Conservation (phyloP, 352 stramenopile genomes). For the Phytophthora podocarpi region DNA sequence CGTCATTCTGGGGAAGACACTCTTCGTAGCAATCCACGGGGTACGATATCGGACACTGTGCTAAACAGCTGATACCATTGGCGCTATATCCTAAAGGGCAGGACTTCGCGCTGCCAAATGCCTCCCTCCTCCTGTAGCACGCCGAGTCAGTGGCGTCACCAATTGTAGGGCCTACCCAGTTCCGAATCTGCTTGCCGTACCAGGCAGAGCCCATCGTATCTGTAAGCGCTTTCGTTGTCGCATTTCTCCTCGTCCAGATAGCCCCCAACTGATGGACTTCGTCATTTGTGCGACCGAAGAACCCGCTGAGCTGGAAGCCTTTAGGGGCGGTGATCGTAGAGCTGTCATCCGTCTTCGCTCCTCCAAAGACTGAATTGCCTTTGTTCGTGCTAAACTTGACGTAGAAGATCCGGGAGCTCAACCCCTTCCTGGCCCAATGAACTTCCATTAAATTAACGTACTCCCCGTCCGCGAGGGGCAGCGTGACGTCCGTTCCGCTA, state of each 20-base stretch:
- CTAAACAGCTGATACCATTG: slow-evolving; percentile 26
- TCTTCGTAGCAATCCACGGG: slow-evolving; percentile 62
- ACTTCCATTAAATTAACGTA: slow-evolving; percentile 38
- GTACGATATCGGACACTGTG: slow-evolving; percentile 63
- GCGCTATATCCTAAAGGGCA: slow-evolving; percentile 33
- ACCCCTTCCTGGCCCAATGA: slow-evolving; percentile 22
- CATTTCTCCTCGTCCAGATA: slow-evolving; percentile 36
- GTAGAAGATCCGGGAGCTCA: slow-evolving; percentile 26
- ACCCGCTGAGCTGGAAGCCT: slow-evolving; percentile 38
- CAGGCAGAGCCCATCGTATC: slow-evolving; percentile 30
- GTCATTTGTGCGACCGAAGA: slow-evolving; percentile 27
- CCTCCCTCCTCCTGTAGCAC: slow-evolving; percentile 31
- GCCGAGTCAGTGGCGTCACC: slow-evolving; percentile 28
- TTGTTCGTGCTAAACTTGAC: slow-evolving; percentile 32
- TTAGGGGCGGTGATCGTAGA: slow-evolving; percentile 19
- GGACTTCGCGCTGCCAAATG: slow-evolving; percentile 16
- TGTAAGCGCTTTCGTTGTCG: slow-evolving; percentile 17
- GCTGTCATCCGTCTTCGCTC: slow-evolving; percentile 18
- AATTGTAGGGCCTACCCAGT: slow-evolving; percentile 39
- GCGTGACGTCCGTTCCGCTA: slow-evolving; percentile 21
- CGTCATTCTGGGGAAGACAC: slow-evolving; percentile 61
- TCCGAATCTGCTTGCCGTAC: slow-evolving; percentile 36
- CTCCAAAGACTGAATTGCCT: slow-evolving; percentile 14
- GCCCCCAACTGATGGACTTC: slow-evolving; percentile 31
- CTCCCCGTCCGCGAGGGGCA: slow-evolving; percentile 23